Conservation (phyloP, 1,139 yeast genomes). For the Geotrichum reessii region DNA sequence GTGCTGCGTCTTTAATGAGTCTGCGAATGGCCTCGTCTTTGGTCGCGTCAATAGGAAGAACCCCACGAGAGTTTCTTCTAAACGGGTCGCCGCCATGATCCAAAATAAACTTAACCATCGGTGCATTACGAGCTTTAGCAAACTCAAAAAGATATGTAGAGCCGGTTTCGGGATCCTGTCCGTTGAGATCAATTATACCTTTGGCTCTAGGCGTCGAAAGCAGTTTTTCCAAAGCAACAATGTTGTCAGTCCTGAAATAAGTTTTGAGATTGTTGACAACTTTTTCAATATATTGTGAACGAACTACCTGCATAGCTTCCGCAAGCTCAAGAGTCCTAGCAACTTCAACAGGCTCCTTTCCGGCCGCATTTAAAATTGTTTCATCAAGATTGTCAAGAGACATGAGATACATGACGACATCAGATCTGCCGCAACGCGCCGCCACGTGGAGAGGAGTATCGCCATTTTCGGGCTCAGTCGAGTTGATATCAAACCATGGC, state of each 20-base stretch:
- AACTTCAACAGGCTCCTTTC: constrained; percentile 80
- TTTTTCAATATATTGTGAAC: constrained; percentile 76
- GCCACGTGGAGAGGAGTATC: constrained; percentile 92
- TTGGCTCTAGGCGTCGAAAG: constrained; percentile 70
- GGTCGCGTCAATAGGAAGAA: constrained; percentile 70
- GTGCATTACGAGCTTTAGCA: constrained; percentile 65
- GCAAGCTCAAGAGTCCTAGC: constrained; percentile 58
- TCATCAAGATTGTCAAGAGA: constrained; percentile 68
- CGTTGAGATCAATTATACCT: constrained; percentile 83
- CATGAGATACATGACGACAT: constrained; percentile 66
- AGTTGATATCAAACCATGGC: constrained; percentile 55
- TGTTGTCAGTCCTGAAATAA: constrained; percentile 65
- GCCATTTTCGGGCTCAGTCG: constrained; percentile 51
- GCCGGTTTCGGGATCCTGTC: constrained; percentile 90
- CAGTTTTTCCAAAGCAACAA: constrained; percentile 57
- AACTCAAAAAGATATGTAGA: constrained; percentile 90
- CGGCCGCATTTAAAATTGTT: constrained; percentile 64
- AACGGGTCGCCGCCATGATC: constrained; percentile 96
- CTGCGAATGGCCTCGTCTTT: constrained; percentile 67
- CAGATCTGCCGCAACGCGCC: constrained; percentile 65
- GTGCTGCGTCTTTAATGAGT: constrained; percentile 30
- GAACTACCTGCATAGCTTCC: constrained; percentile 67
- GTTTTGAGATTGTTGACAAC: constrained; percentile 64
- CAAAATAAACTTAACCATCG: constrained; percentile 86
- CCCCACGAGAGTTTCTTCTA: constrained; percentile 75